These are phyloP conservation scores for Trichosporon sp. DNA, from an alignment of 1,284 basidiomycete genomes.

Conservation along the genomic window DNA sequence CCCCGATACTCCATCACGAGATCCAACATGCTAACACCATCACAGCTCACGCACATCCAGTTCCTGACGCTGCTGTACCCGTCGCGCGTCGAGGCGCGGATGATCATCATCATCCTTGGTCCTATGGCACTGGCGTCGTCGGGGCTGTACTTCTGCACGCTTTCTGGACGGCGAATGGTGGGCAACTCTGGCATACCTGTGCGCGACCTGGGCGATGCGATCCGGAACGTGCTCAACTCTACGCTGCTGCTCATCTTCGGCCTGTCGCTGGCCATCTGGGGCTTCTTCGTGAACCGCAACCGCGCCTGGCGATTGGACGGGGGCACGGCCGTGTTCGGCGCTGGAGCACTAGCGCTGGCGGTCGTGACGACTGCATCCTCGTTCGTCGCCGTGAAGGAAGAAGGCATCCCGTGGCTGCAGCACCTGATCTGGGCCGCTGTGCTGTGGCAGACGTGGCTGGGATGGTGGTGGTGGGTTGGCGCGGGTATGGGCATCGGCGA, in stretches of 20 bases:
- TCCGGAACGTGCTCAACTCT: slow-evolving; percentile 91
- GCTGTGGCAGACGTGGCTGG: slow-evolving; percentile 76
- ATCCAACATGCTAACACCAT: not conserved
- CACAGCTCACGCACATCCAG: slow-evolving; percentile 91
- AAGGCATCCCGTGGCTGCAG: slow-evolving; percentile 78
- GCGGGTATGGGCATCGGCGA: slow-evolving; percentile 63
- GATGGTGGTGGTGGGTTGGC: slow-evolving; percentile 98
- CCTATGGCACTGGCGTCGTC: slow-evolving; percentile 82
- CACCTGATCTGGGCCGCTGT: slow-evolving; percentile 78
- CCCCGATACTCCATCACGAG: not conserved
- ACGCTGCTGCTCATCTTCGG: slow-evolving; percentile 92
- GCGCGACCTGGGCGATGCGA: slow-evolving; percentile 61
- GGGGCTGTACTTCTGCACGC: slow-evolving; percentile 74
- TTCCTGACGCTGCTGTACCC: slow-evolving; percentile 95
- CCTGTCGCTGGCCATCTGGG: slow-evolving; percentile 84
- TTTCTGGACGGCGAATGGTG: slow-evolving; percentile 54
- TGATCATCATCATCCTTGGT: slow-evolving; percentile 82
- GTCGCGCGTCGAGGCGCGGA: slow-evolving; percentile 77
- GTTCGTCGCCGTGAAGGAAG: slow-evolving; percentile 75
- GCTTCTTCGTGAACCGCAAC: slow-evolving; percentile 77
- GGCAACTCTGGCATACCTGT: slow-evolving; percentile 22
- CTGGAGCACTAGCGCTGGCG: slow-evolving; percentile 70
- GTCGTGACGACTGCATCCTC: slow-evolving; percentile 74
- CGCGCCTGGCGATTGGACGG: slow-evolving; percentile 94
- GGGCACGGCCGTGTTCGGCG: slow-evolving; percentile 90